These are phyloP conservation scores for Trametes pubescens DNA, from an alignment of 1,284 basidiomycete species.

Conservation along the genomic window DNA sequence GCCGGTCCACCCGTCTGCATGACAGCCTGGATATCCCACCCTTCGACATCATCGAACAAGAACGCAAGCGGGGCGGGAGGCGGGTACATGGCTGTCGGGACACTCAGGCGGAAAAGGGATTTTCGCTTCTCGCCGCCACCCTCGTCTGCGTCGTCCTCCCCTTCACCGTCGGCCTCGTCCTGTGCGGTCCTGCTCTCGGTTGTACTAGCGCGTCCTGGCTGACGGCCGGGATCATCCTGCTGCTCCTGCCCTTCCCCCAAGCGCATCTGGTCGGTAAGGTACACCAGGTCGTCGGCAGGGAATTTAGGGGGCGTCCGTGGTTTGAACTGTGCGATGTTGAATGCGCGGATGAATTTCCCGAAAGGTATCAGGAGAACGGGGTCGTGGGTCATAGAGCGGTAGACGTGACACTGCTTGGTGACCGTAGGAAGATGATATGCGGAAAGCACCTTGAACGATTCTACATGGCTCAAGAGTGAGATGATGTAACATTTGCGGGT, in stretches of 20 bases:
- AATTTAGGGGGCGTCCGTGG: constrained; percentile 44
- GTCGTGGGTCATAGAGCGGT: constrained; percentile 54
- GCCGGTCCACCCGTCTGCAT: not conserved
- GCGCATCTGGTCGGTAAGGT: constrained; percentile 30
- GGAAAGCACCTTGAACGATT: constrained; percentile 70
- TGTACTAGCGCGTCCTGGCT: not conserved
- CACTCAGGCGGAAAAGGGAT: constrained; percentile 1
- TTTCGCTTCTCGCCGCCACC: constrained; percentile 4
- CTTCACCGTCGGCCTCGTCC: not conserved
- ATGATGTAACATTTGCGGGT: not conserved
- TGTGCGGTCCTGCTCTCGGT: not conserved
- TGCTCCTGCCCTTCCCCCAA: constrained; percentile 11
- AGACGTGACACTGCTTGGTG: constrained; percentile 52
- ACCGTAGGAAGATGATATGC: constrained; percentile 53
- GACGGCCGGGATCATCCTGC: not conserved
- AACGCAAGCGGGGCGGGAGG: constrained; percentile 25
- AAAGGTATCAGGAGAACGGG: constrained; percentile 59
- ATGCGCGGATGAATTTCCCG: constrained; percentile 51
- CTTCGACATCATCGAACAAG: constrained; percentile 34
- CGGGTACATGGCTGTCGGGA: constrained; percentile 16
- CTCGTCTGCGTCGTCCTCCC: not conserved
- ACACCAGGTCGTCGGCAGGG: constrained; percentile 33
- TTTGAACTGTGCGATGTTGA: constrained; percentile 57
- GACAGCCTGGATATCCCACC: constrained; percentile 29
- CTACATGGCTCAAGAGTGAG: constrained; percentile 39